phyloP scores from a whole-genome alignment of 1,284 basidiomycete genomes.

The Marasmius oreades region DNA sequence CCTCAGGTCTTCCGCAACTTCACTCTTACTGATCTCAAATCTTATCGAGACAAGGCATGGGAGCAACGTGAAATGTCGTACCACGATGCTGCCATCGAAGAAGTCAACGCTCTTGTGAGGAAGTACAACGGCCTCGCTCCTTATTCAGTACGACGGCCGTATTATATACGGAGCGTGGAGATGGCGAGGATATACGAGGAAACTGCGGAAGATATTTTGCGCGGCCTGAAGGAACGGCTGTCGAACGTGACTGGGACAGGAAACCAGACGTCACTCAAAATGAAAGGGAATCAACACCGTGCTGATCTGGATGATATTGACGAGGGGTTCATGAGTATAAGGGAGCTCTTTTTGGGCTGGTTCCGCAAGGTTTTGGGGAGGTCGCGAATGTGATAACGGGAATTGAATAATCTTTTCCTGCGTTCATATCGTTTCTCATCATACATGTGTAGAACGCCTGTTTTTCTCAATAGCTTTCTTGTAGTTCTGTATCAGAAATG shows the following conservation, averaged over 20 bases:
- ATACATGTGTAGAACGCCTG: slow-evolving; percentile 2
- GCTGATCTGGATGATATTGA: slow-evolving; percentile 1
- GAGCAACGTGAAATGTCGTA: slow-evolving; percentile 66
- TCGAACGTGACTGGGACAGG: neutral
- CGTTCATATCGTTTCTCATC: neutral
- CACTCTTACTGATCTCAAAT: slow-evolving; percentile 39
- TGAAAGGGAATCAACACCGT: neutral
- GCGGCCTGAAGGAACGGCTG: slow-evolving; percentile 32
- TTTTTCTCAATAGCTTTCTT: neutral
- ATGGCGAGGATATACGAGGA: slow-evolving; percentile 54
- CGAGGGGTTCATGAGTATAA: slow-evolving; percentile 9
- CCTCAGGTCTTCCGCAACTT: slow-evolving; percentile 39
- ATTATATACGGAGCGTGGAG: slow-evolving; percentile 56
- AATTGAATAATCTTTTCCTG: no score
- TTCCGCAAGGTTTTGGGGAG: slow-evolving; percentile 7
- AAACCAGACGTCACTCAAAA: neutral
- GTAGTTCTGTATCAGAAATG: neutral
- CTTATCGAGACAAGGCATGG: slow-evolving; percentile 73
- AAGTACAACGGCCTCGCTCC: slow-evolving; percentile 82
- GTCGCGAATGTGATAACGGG: slow-evolving; percentile 2
- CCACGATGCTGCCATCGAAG: slow-evolving; percentile 65
- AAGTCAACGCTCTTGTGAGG: slow-evolving; percentile 72
- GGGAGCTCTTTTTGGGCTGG: slow-evolving; percentile 8
- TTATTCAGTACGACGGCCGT: slow-evolving; percentile 62
- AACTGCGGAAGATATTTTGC: slow-evolving; percentile 49